Base-by-base conservation (phyloP, 352 stramenopile genomes). In the Phytopythium delawarense region DNA sequence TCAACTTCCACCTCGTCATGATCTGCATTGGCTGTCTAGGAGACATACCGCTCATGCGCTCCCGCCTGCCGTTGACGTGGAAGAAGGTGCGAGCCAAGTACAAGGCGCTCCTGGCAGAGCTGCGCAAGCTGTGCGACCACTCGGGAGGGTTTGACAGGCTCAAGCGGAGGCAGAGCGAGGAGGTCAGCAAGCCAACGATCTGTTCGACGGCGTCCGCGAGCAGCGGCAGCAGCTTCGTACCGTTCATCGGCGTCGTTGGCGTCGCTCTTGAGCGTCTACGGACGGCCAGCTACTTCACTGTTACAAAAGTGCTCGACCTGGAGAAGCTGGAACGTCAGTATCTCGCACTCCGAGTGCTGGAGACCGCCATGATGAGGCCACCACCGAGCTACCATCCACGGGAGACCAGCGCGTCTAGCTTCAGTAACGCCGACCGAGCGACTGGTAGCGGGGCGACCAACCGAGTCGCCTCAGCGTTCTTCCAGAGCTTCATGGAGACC, bases 1-100 rank as follows among this genome's bases (percentile, higher is more conserved):
- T 80, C 65, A 93, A 91, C 51, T 93, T 91, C 51, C 76, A 89
- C 59, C 62, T 93, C n/a, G 78, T 89, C 21, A 91, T 92, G 84
- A 79, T 75, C 11, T 91, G 84, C 28, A 79, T 92, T 1, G 84
- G 84, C 7, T 90, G 84, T 48, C 65, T 92, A 0, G 84, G 84
- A 20, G 84, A 91, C 60, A 81, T 65, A 15, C 79, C 84, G 4
- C 71, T 92, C 15, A 92, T 92, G 81, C 71, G 70, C 48, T 86
- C 79, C 9, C 70, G 84, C 23, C 62, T 92, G 45, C 84, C 84
- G 11, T 61, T 71, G 6, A 91, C 84, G 13, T 92, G 84, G 81
- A 91, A 91, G 64, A 77, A 77, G 45, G 84, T 91, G 53, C 77
- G 77, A 3, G 54, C 71, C 28, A 90, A 88, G 59, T 81, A 78